Evolutionary conservation across 345 rosid genomes (phyloP), one percentile per base, ranked within the genome.

Genomic region (Citrus sp.): DNA sequence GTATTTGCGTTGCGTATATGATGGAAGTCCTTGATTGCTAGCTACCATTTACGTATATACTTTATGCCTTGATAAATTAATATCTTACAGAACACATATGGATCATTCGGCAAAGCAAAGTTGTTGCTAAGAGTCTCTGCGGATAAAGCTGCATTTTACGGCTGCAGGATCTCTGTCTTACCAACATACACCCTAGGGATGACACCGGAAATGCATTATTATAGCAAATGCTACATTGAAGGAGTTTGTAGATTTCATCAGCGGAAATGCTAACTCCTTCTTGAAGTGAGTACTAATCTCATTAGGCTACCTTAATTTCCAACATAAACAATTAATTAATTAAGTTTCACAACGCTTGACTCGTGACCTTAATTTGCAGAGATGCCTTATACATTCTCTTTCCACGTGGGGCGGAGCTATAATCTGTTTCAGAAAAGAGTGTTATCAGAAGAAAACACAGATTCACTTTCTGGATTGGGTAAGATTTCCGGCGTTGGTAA

Each of bases 181-280:
- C 75, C 98, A 89, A 76, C 93, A 93, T 77, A 87, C 97, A 49
- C 87, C 92, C 85, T 94, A 19, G n/a, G n/a, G 98, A 94, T 37
- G 97, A 89, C 42, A 60, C 80, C 0, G 98, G 98, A 30, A 83
- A 79, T 40, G n/a, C 98, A 94, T 85, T 94, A 90, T 67, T 94
- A 87, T 79, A 85, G 79, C 18, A 84, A 83, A 64, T 94, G 95
- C n/a, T 91, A 86, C 74, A 94, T 92, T 51, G 91, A 90, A 84
- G 98, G 98, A 75, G n/a, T n/a, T n/a, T n/a, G 97, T 89, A 55
- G 98, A 94, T 85, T 91, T 93, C 89, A 86, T 93, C 32, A 88
- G 86, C 66, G 97, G 97, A 79, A 87, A 86, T 70, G 90, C 85
- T 9, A 86, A 90, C 58, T 90, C 97, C 12, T 82, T 91, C 21